Evolutionary conservation across 1,284 basidiomycete species (phyloP), one percentile per base, ranked within the genome.

Genomic region (Omphalotus olearius): DNA sequence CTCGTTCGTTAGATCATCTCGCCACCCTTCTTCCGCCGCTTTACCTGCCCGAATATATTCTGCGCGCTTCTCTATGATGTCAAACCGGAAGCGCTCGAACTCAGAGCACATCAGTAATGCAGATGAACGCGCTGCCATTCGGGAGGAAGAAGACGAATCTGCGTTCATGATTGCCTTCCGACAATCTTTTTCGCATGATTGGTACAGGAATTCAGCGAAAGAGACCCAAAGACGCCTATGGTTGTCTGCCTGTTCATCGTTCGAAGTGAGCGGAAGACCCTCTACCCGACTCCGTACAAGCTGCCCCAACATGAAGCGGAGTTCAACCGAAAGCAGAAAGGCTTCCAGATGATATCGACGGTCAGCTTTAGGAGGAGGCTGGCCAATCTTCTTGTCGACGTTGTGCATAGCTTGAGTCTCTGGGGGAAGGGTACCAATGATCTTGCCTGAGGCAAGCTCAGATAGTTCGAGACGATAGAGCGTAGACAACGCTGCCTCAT

Each of bases 401-500:
- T 67, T 57, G 0, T 62, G 59, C 66, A 80, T 69, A 2, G 75
- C 76, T 44, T 68, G 57, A 18, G 66, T 62, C 44, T 72, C 64
- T 0, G 73, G 74, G 11, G 62, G 0, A 68, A 61, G 0, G 61
- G 64, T 2, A 45, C 56, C 1, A 41, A 38, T 1, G 61, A 56
- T 70, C 54, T 2, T 41, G 37, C 6, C 63, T 52, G 9, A 61
- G 50, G 5, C 53, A 54, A 1, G 23, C 20, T 41, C 25, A 4
- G 60, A 56, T 49, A 78, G 54, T 59, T 80, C 76, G 30, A 64
- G 60, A 30, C 67, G 67, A 42, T 73, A 76, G 2, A 79, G 60
- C 28, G 62, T 70, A 0, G 71, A 59, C 44, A 79, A 61, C 0
- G 78, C 72, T 0, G 71, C 69, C 38, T 78, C 72, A 62, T 76